Evolutionary conservation across 345 rosid genomes (phyloP), one percentile per base, ranked within the genome.

Genomic region (Draba incana): DNA sequence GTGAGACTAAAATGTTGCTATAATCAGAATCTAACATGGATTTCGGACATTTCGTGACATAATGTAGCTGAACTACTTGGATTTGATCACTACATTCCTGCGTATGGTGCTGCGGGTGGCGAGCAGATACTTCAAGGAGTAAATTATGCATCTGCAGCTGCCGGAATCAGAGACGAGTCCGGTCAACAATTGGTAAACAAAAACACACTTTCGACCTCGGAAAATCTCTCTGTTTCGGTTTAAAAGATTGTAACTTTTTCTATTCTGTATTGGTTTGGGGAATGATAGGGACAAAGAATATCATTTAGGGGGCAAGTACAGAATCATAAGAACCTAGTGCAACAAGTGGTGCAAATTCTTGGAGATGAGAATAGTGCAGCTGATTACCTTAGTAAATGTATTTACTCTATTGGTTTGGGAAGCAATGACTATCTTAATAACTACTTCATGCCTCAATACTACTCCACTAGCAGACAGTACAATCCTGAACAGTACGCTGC

Each of bases 351-450:
- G 66, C 58, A 75, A 39, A 7, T 88, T 24, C 87, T 93, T 6
- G 98, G 98, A 10, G 82, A 80, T 31, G 80, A 81, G 47, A 35
- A 70, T 20, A 37, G 30, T 4, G 88, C 98, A 10, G 81, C 92
- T 24, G 33, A 80, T 66, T 74, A 88, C 59, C 80, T 93, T 11
- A 85, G 80, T 50, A 67, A 57, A 63, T 90, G 97, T 81, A 84
- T 93, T 43, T 85, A 73, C 78, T 68, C 94, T 2, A 70, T 90
- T 24, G 96, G 89, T 16, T 62, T 93, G 53, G 98, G 98, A 12
- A 93, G 96, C 82, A 93, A 93, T 69, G 98, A 93, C 60, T 93
- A 93, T 74, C 92, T 93, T 15, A 93, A 93, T 64, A 93, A 93
- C 72, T 93, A 93, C 64, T 93, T 90, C 86, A 86, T 85, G 94